Percentiles rank a stretch among this genome's conserved stretches.
These are phyloP conservation scores for Puccinia brachypodii DNA, from an alignment of 1,284 basidiomycete genomes.

Conservation along the genomic window DNA sequence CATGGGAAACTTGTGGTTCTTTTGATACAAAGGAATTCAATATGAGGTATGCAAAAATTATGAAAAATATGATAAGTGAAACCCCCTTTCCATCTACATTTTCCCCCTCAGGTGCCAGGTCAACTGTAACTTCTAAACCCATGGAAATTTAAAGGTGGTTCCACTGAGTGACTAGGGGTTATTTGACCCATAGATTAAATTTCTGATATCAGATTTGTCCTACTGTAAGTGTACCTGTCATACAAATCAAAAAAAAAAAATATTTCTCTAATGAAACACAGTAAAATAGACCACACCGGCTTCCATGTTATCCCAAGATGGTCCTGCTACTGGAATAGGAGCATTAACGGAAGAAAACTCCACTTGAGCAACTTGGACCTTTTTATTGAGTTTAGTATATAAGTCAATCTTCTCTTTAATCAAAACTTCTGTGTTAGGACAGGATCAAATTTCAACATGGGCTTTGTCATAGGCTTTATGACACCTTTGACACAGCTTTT, in stretches of 20 bases:
- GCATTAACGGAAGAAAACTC: not conserved
- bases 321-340: not conserved
- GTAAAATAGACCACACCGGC: not conserved
- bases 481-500: not conserved
- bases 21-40: not conserved
- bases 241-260: too few species aligned
- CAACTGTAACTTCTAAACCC: too few species aligned
- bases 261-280: not conserved
- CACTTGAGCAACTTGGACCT: not conserved
- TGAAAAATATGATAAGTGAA: not conserved
- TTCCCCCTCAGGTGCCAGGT: not conserved
- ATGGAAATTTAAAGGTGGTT: too few species aligned
- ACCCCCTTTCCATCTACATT: too few species aligned
- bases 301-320: too few species aligned
- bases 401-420: constrained; percentile 3
- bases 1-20: too few species aligned
- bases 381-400: not conserved
- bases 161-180: too few species aligned
- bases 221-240: too few species aligned
- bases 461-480: not conserved
- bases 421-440: not conserved
- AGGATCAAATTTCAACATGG: not conserved
- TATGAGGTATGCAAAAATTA: not conserved
- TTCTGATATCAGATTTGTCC: too few species aligned
- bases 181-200: too few species aligned